phyloP scores from a whole-genome alignment of 805 yeast species.

The Tanozyma kutaoensis region DNA sequence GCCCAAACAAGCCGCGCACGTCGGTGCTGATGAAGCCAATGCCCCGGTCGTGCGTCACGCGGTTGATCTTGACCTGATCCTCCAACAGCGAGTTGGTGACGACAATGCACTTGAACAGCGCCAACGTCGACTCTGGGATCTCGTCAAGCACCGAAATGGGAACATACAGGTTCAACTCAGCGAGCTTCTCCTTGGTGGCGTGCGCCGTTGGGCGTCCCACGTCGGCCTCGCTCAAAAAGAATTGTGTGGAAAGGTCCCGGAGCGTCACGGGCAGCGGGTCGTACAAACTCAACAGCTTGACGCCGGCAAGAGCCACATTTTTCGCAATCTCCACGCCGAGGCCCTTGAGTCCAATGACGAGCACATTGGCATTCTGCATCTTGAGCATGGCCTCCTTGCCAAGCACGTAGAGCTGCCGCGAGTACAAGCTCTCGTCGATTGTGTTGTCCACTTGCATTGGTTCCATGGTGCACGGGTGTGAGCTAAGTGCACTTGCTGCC shows the following conservation, averaged over 20 bases:
- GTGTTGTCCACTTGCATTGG: conserved; percentile 4
- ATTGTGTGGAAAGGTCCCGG: conserved; percentile 78
- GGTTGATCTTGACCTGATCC: conserved; percentile 63
- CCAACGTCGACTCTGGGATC: conserved; percentile 39
- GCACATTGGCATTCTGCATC: conserved; percentile 90
- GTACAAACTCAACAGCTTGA: conserved; percentile 73
- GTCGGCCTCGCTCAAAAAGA: conserved; percentile 60
- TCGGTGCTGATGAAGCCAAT: conserved; percentile 77
- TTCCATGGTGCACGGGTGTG: no score
- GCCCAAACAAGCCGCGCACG: conserved; percentile 80
- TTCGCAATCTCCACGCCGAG: conserved; percentile 94
- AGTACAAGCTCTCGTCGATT: conserved; percentile 90
- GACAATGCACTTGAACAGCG: conserved; percentile 67
- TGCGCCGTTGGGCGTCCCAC: conserved; percentile 69
- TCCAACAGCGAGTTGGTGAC: conserved; percentile 65
- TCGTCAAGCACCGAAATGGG: conserved; percentile 60
- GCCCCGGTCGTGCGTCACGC: conserved; percentile 55
- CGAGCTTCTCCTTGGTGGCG: conserved; percentile 52
- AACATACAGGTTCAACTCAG: conserved; percentile 82
- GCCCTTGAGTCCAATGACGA: conserved; percentile 82
- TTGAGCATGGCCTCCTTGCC: conserved; percentile 98
- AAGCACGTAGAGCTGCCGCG: conserved; percentile 90
- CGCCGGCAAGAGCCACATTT: conserved; percentile 95
- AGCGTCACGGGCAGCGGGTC: conserved; percentile 64
- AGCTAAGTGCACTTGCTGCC: no score